Percentiles rank a stretch among this genome's conserved stretches.
phyloP scores from a whole-genome alignment of 1,284 basidiomycete genomes.

The Meira miltonrushii region DNA sequence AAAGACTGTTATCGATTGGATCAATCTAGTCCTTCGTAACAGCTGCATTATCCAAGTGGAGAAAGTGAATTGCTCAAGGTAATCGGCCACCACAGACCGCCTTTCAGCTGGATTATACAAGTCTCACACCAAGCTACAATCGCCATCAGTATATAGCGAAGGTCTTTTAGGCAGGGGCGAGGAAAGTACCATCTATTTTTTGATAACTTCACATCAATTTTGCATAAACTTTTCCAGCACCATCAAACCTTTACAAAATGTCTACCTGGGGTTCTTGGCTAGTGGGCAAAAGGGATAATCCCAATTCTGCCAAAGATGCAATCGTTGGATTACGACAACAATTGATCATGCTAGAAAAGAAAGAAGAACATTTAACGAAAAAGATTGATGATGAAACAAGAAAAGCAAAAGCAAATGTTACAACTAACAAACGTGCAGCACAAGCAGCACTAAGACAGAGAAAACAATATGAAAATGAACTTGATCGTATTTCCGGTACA shows the following conservation, averaged over 20 bases:
- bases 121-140: too few relatives aligned
- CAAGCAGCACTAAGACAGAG: slow-evolving; percentile 83
- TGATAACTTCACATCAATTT: too few relatives aligned
- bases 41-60: too few relatives aligned
- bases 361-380: neutral
- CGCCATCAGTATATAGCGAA: too few relatives aligned
- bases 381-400: neutral
- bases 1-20: too few relatives aligned
- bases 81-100: too few relatives aligned
- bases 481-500: slow-evolving; percentile 79
- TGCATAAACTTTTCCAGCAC: too few relatives aligned
- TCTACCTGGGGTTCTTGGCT: slow-evolving; percentile 50
- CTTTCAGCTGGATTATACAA: too few relatives aligned
- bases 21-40: too few relatives aligned
- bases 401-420: slow-evolving; percentile 56
- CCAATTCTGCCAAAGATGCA: slow-evolving; percentile 53
- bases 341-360: slow-evolving; percentile 79
- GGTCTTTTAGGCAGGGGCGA: too few relatives aligned
- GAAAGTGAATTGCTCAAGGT: too few relatives aligned
- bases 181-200: too few relatives aligned
- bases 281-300: slow-evolving; percentile 48
- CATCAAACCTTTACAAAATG: slow-evolving; percentile 23
- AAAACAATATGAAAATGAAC: slow-evolving; percentile 82
- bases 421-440: slow-evolving; percentile 73
- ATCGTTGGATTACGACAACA: slow-evolving; percentile 55